These are phyloP conservation scores for Theileria parva DNA, from an alignment of 169 alveolate species.

Conservation along the genomic window DNA sequence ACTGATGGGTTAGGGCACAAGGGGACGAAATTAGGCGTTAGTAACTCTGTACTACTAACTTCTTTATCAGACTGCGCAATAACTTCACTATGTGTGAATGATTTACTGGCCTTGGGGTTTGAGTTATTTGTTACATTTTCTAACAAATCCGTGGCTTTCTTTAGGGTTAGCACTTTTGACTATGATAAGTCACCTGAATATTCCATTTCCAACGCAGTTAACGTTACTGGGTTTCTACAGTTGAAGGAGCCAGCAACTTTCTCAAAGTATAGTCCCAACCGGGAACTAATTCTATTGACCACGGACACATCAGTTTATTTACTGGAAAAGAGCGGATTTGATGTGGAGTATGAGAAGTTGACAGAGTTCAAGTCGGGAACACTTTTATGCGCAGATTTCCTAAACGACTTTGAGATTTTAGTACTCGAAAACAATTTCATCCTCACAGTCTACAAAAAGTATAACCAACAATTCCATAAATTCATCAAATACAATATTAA, in stretches of 20 bases:
- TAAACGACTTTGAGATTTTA: constrained; percentile 4
- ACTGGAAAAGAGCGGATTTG: constrained; percentile 7
- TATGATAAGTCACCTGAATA: not conserved
- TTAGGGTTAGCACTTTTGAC: not conserved
- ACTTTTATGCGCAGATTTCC: constrained; percentile 5
- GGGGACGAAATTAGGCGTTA: not conserved
- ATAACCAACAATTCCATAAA: not conserved
- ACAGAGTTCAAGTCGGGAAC: not conserved
- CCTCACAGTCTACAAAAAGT: constrained; percentile 7
- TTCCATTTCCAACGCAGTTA: not conserved
- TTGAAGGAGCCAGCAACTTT: not conserved
- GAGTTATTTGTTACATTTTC: not conserved
- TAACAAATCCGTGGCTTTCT: not conserved
- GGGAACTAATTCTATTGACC: not conserved
- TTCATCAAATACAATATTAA: not conserved
- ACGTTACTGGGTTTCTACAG: not conserved
- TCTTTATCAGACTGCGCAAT: not conserved
- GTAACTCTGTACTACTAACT: not conserved
- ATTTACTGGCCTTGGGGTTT: not conserved
- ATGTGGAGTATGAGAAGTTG: not conserved
- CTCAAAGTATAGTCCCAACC: constrained; percentile 1
- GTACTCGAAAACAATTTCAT: constrained; percentile 1
- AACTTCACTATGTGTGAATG: not conserved
- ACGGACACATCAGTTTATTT: not conserved
- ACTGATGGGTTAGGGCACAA: not conserved